These are phyloP conservation scores for Penicillium coprophilum DNA, from an alignment of 495 filamentous ascomycete species.

Conservation along the genomic window DNA sequence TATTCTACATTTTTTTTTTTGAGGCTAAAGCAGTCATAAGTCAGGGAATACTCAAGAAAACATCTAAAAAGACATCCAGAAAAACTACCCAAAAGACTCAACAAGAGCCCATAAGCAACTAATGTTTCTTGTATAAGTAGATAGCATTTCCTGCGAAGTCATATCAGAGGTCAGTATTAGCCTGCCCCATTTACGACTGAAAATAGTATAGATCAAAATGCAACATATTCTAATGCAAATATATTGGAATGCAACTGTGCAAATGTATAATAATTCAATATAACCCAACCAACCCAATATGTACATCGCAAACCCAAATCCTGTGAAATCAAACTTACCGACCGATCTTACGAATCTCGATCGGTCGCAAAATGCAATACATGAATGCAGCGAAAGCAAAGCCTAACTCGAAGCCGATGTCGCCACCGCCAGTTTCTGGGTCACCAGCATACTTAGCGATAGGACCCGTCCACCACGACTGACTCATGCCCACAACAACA, in stretches of 20 bases:
- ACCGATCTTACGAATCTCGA: conserved; percentile 40
- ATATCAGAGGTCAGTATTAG: neutral
- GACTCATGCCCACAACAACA: conserved; percentile 74
- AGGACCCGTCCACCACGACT: conserved; percentile 72
- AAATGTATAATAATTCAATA: neutral
- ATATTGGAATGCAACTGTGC: conserved; percentile 4
- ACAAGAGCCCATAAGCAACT: too few relatives aligned
- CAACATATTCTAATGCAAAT: neutral
- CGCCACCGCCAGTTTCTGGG: conserved; percentile 61
- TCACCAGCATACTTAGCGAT: conserved; percentile 64
- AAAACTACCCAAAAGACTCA: too few relatives aligned
- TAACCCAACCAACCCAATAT: conserved; percentile 14
- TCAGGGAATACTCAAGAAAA: too few relatives aligned
- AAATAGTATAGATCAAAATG: too few relatives aligned
- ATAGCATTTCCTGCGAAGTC: neutral
- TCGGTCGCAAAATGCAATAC: conserved; percentile 36
- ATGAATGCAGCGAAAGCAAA: conserved; percentile 38
- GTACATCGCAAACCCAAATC: conserved; percentile 8
- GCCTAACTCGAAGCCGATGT: conserved; percentile 73
- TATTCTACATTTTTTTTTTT: too few relatives aligned
- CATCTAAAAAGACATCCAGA: too few relatives aligned
- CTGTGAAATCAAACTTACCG: conserved; percentile 24
- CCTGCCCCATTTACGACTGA: neutral
- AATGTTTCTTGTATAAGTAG: too few relatives aligned
- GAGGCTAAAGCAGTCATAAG: too few relatives aligned